Conservation (phyloP, 495 filamentous ascomycete genomes). For the Annulohypoxylon nitens region DNA sequence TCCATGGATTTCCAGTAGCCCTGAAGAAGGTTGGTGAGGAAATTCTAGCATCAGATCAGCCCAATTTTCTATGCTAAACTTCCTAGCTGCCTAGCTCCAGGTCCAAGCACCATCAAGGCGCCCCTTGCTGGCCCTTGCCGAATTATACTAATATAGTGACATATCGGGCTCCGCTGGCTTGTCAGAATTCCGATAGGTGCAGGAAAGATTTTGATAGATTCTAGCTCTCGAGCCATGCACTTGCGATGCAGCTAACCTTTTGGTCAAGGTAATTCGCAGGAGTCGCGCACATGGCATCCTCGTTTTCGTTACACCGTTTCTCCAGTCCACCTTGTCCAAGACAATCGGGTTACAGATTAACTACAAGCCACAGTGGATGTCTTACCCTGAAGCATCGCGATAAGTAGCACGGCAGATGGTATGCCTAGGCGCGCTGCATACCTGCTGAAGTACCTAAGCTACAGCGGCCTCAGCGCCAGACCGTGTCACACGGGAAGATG, state of each 20-base stretch:
- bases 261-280: conserved; percentile 20
- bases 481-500: conserved; percentile 5
- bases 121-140: conserved; percentile 19
- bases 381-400: conserved; percentile 28
- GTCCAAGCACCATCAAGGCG: conserved; percentile 28
- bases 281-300: conserved; percentile 43
- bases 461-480: conserved; percentile 7
- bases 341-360: conserved; percentile 34
- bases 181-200: conserved; percentile 31
- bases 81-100: conserved; percentile 8
- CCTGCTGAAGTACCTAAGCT: neutral
- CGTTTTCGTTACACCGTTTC: conserved; percentile 38
- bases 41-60: conserved; percentile 29
- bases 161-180: conserved; percentile 11
- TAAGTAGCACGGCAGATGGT: conserved; percentile 19
- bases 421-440: neutral
- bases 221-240: conserved; percentile 24
- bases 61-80: conserved; percentile 11
- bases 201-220: conserved; percentile 22
- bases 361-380: conserved; percentile 33
- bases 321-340: conserved; percentile 27
- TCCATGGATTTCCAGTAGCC: conserved; percentile 5
- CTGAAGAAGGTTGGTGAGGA: conserved; percentile 25
- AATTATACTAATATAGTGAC: conserved; percentile 21
- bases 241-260: conserved; percentile 25